These are phyloP conservation scores for Malassezia nana DNA, from an alignment of 1,284 basidiomycete genomes.

Conservation along the genomic window DNA sequence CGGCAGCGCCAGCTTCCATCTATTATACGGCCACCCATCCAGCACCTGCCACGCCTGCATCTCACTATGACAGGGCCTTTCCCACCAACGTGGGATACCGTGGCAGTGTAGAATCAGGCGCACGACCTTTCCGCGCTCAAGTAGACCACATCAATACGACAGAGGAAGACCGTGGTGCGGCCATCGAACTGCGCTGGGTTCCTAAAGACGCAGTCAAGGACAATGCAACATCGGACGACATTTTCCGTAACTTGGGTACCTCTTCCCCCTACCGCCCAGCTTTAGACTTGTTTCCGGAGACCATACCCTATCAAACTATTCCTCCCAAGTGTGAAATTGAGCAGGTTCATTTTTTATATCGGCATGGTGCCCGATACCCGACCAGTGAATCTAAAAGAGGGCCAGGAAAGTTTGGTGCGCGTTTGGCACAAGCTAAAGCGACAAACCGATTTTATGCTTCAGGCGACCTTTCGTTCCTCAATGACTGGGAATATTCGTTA, in stretches of 20 bases:
- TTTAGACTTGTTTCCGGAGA: slow-evolving; percentile 16
- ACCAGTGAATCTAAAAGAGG: slow-evolving; percentile 6
- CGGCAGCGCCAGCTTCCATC: not conserved
- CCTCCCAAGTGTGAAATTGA: slow-evolving; percentile 23
- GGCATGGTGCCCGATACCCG: slow-evolving; percentile 43
- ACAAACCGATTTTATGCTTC: slow-evolving; percentile 44
- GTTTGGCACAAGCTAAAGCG: not conserved
- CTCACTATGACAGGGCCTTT: slow-evolving; percentile 17
- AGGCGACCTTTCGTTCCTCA: slow-evolving; percentile 63
- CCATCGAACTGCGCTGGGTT: slow-evolving; percentile 23
- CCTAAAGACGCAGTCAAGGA: slow-evolving; percentile 19
- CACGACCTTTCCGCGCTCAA: slow-evolving; percentile 28
- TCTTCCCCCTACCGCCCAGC: slow-evolving; percentile 10
- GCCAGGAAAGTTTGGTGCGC: slow-evolving; percentile 1
- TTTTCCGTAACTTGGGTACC: slow-evolving; percentile 32
- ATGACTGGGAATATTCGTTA: slow-evolving; percentile 55
- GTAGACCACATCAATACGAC: slow-evolving; percentile 22
- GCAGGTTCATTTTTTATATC: slow-evolving; percentile 41
- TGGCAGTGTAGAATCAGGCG: slow-evolving; percentile 22
- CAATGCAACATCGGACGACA: slow-evolving; percentile 21
- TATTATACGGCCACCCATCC: not conserved
- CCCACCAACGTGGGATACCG: slow-evolving; percentile 38
- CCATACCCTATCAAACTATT: slow-evolving; percentile 5
- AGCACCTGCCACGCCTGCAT: not conserved
- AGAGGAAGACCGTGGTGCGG: not conserved